A percentile compares a stretch with the other conserved stretches of the same genome.
These are phyloP conservation scores for Coix lacrymajobi DNA, from an alignment of 176 grass and related monocot genomes.

Conservation along the genomic window DNA sequence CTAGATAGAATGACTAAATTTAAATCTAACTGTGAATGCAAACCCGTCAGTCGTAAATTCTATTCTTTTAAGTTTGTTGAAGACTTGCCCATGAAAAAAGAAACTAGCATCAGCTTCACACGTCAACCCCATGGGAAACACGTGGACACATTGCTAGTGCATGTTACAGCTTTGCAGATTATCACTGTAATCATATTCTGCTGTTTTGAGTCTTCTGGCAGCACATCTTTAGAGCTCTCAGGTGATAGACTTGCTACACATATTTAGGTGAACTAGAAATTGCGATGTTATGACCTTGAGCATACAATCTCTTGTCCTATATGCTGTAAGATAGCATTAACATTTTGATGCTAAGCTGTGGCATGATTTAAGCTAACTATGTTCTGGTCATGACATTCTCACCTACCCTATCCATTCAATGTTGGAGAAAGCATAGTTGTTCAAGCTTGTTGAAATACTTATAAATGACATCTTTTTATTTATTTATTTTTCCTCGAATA, in stretches of 20 bases:
- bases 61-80: constrained; percentile 14
- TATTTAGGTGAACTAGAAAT: background rate
- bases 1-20: background rate
- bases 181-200: background rate
- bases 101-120: background rate
- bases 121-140: background rate
- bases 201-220: background rate
- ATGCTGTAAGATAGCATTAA: background rate
- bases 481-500: background rate
- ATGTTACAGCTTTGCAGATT: background rate
- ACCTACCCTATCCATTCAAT: background rate
- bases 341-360: background rate
- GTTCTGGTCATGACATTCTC: background rate
- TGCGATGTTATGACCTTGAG: background rate
- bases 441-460: background rate
- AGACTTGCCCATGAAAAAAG: background rate
- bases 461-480: background rate
- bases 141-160: background rate
- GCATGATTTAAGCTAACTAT: background rate
- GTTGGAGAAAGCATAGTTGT: background rate
- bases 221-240: background rate
- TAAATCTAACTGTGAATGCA: background rate
- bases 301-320: background rate
- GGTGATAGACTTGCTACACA: background rate
- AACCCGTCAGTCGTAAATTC: background rate